These are phyloP conservation scores for Apiospora kogelbergensis DNA, from an alignment of 2,329 filamentous ascomycete genomes.

Conservation along the genomic window DNA sequence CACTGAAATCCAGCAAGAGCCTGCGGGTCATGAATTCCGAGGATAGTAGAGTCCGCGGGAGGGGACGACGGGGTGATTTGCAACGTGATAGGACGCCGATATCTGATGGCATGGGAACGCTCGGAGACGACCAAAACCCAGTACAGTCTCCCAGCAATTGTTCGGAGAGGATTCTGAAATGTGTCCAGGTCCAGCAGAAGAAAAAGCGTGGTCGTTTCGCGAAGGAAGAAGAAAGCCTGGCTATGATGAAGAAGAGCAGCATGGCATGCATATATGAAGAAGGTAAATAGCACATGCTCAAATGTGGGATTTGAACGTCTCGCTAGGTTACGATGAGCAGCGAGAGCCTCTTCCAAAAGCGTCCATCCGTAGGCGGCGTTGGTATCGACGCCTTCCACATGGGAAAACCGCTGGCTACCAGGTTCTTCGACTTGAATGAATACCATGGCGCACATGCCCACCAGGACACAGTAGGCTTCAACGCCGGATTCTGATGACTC, in stretches of 20 bases:
- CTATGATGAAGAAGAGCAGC: conserved; percentile 42
- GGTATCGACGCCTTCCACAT: conserved; percentile 32
- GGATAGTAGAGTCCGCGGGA: conserved; percentile 17
- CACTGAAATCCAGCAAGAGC: conserved; percentile 39
- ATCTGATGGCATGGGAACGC: conserved; percentile 44
- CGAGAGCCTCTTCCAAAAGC: conserved; percentile 37
- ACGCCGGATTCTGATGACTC: conserved; percentile 25
- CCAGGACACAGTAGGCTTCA: conserved; percentile 37
- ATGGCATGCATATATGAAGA: conserved; percentile 46
- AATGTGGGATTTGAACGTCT: conserved; percentile 36
- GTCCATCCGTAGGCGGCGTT: conserved; percentile 38
- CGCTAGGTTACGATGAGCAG: conserved; percentile 33
- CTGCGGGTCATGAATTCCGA: conserved; percentile 6
- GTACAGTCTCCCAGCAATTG: conserved; percentile 38
- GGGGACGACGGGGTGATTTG: conserved; percentile 40
- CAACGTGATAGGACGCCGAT: conserved; percentile 42
- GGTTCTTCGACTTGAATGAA: conserved; percentile 42
- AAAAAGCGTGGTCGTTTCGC: conserved; percentile 44
- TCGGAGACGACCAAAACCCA: conserved; percentile 46
- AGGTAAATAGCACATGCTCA: conserved; percentile 40
- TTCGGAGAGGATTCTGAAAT: conserved; percentile 22
- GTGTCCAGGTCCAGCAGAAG: conserved; percentile 32
- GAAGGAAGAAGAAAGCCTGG: conserved; percentile 43
- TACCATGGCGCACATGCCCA: conserved; percentile 41
- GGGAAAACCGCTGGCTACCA: conserved; percentile 29